Evolutionary conservation across 345 rosid genomes (phyloP).

Genomic region (Sonneratia alba): DNA sequence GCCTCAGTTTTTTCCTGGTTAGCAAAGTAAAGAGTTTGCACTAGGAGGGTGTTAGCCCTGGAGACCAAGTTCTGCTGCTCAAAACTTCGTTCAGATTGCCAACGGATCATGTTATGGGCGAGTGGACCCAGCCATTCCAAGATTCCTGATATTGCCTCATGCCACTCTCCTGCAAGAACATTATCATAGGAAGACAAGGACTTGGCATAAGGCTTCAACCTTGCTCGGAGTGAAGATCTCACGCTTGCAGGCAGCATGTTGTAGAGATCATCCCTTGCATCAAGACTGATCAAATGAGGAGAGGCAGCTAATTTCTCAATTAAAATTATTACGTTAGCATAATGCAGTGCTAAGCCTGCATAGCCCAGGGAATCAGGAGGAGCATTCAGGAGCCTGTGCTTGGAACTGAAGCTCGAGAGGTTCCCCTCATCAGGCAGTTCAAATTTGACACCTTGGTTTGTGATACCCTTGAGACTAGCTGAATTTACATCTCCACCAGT

Average conservation of each 20-base stretch:
- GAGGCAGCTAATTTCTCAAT: conserved; percentile 85
- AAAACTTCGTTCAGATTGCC: conserved; percentile 91
- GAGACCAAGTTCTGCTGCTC: conserved; percentile 87
- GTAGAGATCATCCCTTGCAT: conserved; percentile 94
- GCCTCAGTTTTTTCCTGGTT: conserved; percentile 91
- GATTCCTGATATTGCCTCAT: conserved; percentile 58
- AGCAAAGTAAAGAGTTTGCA: conserved; percentile 91
- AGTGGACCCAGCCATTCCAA: conserved; percentile 95
- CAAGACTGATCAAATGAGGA: conserved; percentile 89
- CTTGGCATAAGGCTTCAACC: conserved; percentile 67
- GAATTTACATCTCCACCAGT: conserved; percentile 24
- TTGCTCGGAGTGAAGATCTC: conserved; percentile 55
- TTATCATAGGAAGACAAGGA: conserved; percentile 55
- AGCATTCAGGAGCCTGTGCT: conserved; percentile 42
- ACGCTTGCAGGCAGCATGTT: conserved; percentile 83
- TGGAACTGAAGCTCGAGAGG: conserved; percentile 30
- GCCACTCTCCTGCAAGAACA: conserved; percentile 74
- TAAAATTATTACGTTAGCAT: conserved; percentile 82
- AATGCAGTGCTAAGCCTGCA: conserved; percentile 85
- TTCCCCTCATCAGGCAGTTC: conserved; percentile 8
- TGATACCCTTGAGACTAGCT: neutral
- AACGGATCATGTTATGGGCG: conserved; percentile 92
- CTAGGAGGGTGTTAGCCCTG: conserved; percentile 71
- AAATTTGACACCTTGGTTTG: neutral
- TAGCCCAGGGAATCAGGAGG: conserved; percentile 80